Percentiles rank a stretch among this genome's conserved stretches.
Evolutionary conservation across 306 rosid species (phyloP).

Genomic region (Dalbergia cultrata): DNA sequence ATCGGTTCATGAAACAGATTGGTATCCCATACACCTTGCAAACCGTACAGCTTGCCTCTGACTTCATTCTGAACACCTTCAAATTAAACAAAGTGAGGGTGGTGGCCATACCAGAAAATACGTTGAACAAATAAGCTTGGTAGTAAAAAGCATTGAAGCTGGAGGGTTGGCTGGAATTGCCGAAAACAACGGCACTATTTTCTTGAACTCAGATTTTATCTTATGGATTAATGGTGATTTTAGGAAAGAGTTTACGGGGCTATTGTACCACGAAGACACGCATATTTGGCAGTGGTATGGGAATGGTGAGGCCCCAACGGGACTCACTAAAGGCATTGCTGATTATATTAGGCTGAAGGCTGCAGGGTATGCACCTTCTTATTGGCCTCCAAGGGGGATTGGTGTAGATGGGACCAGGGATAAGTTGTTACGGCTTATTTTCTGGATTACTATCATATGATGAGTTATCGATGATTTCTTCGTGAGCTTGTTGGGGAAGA

Average conservation of each 20-base stretch:
- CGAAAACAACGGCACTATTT: not conserved
- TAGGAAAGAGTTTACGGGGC: constrained; percentile 1
- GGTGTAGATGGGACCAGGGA: constrained; percentile 47
- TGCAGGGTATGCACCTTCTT: not conserved
- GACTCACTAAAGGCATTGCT: constrained; percentile 39
- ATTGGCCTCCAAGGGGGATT: constrained; percentile 29
- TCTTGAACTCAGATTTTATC: not conserved
- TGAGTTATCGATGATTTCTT: constrained; percentile 10
- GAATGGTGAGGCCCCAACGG: not conserved
- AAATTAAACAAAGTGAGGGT: not conserved
- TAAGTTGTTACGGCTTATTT: constrained; percentile 48
- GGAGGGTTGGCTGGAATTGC: not conserved
- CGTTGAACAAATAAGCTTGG: not conserved
- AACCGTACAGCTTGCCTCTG: constrained; percentile 38
- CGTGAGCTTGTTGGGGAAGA: not conserved
- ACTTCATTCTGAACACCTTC: constrained; percentile 46
- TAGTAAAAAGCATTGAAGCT: not conserved
- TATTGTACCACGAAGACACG: constrained; percentile 17
- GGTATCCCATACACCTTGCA: constrained; percentile 34
- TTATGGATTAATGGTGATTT: not conserved
- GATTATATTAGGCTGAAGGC: constrained; percentile 50
- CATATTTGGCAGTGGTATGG: constrained; percentile 24
- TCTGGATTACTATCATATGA: constrained; percentile 49
- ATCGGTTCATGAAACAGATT: constrained; percentile 47
- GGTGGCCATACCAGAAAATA: not conserved